phyloP scores from a whole-genome alignment of 2,329 filamentous ascomycete species.

The Colletotrichum gigasporum region DNA sequence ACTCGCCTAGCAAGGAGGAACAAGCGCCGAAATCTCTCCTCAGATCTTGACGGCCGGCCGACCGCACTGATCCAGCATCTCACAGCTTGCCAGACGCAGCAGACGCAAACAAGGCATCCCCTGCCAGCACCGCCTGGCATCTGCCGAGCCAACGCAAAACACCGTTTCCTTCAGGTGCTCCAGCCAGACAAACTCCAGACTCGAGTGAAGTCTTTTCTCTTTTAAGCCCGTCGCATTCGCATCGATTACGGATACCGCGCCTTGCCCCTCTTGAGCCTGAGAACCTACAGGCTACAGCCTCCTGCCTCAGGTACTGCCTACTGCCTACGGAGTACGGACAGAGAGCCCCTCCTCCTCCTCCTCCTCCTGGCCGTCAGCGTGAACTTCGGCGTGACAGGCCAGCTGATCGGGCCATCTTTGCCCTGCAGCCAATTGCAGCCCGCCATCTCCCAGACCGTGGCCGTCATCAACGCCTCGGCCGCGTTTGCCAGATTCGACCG shows the following conservation, averaged over 20 bases:
- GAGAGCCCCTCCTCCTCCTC: too few relatives aligned
- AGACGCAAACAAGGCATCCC: conserved; percentile 13
- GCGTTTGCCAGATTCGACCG: conserved; percentile 20
- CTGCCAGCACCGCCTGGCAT: conserved; percentile 4
- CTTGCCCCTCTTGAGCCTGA: conserved; percentile 5
- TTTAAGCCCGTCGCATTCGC: conserved; percentile 26
- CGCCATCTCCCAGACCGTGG: not conserved
- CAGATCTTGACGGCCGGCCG: not conserved
- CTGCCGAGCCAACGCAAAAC: conserved; percentile 32
- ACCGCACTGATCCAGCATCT: conserved; percentile 13
- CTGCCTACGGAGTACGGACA: too few relatives aligned
- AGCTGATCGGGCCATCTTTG: conserved; percentile 6
- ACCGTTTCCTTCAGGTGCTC: conserved; percentile 21
- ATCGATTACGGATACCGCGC: conserved; percentile 26
- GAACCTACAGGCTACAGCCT: not conserved
- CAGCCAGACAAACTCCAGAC: conserved; percentile 24
- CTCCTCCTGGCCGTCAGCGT: conserved; percentile 8
- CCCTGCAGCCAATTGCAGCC: conserved; percentile 13
- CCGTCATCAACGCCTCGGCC: conserved; percentile 17
- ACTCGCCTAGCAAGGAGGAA: not conserved
- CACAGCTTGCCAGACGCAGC: not conserved
- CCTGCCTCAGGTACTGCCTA: too few relatives aligned
- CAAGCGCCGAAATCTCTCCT: conserved; percentile 11
- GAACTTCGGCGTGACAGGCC: conserved; percentile 24
- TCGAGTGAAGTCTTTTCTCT: conserved; percentile 14